Base-by-base conservation (phyloP, 2,329 filamentous ascomycete genomes). In the Aureobasidium leucospermi region DNA sequence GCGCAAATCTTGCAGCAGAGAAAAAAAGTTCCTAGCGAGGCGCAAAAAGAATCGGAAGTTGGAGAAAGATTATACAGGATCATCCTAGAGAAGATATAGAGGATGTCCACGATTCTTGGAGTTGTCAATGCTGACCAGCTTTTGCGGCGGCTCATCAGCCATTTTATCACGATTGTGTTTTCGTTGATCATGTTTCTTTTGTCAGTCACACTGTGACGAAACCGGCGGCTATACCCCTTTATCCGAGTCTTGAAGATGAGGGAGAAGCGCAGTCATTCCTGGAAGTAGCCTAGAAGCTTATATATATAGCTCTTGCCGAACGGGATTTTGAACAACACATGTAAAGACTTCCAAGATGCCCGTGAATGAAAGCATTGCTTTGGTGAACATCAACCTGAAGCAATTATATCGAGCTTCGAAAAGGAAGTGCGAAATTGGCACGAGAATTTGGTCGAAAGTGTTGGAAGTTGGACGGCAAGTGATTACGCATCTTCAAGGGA, bases 261-360 rank as follows among this genome's bases (percentile, higher is more conserved):
- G 57, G 58, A 60, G 9, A 60, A 60, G 58, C 58, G 58, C 58
- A 60, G 58, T 60, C 58, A 53, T 60, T 55, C 55, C 23, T 39
- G 55, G 41, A 57, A 28, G 31, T n/a, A 46, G 38, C 34, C 4
- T 55, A 38, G 29, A 43, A 55, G 41, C 31, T 36, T 11, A n/a
- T 56, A 16, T 28, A 29, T 28, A 29, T 56, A 56, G 52, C 52
- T 56, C 41, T 45, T 29, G 41, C 31, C 28, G 28, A 45, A 31
- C 32, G 29, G n/a, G 31, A 41, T 46, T 13, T 38, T 19, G 2
- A 38, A 28, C 32, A 38, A 36, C 23, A 46, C 16, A 13, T 49
- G 7, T 9, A 13, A 49, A 49, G 47, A 23, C 23, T 23, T 23
- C 23, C 23, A 23, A 23, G 23, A 23, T 23, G 23, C 23, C 23